A percentile compares a stretch with the other conserved stretches of the same genome.
These are phyloP conservation scores for Cadophora gregata DNA, from an alignment of 2,329 filamentous ascomycete species.

Conservation along the genomic window DNA sequence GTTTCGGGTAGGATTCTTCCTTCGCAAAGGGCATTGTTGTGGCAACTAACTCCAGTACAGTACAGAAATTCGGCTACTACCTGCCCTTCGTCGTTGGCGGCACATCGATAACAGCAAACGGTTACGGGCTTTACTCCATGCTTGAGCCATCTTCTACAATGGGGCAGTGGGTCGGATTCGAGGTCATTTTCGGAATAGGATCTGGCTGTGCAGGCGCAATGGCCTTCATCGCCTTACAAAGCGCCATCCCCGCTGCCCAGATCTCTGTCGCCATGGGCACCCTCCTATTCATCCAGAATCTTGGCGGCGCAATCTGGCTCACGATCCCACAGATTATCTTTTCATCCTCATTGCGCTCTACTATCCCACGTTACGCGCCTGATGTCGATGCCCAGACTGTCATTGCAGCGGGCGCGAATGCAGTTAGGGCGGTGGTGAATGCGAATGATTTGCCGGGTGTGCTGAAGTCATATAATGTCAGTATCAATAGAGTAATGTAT, in stretches of 20 bases:
- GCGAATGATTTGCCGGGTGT: conserved; percentile 45
- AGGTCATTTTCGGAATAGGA: conserved; percentile 37
- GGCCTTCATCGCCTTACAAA: conserved; percentile 45
- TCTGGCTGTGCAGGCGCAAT: conserved; percentile 35
- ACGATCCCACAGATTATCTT: conserved; percentile 44
- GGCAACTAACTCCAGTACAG: conserved; percentile 11
- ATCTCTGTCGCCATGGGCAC: conserved; percentile 45
- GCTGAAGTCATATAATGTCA: conserved; percentile 49
- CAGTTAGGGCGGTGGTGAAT: conserved; percentile 45
- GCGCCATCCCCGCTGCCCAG: conserved; percentile 37
- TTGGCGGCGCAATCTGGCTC: conserved; percentile 44
- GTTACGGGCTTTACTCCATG: conserved; percentile 44
- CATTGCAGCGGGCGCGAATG: conserved; percentile 50
- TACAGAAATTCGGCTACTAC: conserved; percentile 44
- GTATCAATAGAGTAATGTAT: conserved; percentile 49
- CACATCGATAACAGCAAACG: conserved; percentile 41
- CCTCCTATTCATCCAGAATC: conserved; percentile 45
- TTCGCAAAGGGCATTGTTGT: not conserved
- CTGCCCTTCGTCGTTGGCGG: conserved; percentile 44
- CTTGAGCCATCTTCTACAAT: conserved; percentile 35
- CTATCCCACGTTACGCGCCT: conserved; percentile 45
- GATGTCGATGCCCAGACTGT: conserved; percentile 43
- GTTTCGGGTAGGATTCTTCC: conserved; percentile 18
- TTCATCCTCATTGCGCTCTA: conserved; percentile 42
- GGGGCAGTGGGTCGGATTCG: conserved; percentile 38